These are phyloP conservation scores for Claviceps spartinae DNA, from an alignment of 2,329 filamentous ascomycete genomes.

Conservation along the genomic window DNA sequence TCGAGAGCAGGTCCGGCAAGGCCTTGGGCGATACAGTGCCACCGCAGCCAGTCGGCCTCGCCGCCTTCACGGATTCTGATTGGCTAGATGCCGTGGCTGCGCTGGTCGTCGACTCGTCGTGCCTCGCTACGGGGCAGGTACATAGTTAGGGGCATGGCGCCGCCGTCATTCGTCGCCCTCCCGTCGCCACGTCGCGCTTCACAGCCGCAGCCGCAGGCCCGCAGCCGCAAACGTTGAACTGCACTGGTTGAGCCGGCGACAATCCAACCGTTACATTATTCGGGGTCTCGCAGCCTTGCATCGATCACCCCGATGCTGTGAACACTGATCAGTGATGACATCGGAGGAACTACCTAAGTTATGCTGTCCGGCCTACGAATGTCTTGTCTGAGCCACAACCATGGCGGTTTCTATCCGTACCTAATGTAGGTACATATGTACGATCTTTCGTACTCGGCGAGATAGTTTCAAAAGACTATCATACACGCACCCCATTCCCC, in stretches of 20 bases:
- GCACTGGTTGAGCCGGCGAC: not conserved
- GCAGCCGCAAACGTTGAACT: not conserved
- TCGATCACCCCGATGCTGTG: not conserved
- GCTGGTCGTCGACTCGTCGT: conserved; percentile 3
- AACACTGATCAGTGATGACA: not conserved
- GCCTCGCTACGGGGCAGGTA: conserved; percentile 4
- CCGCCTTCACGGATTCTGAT: conserved; percentile 19
- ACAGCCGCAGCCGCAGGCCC: not conserved
- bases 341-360: too few relatives aligned
- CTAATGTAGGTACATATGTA: too few relatives aligned
- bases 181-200: not conserved
- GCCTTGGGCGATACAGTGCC: too few relatives aligned
- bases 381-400: not conserved
- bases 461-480: too few relatives aligned
- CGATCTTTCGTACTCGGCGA: too few relatives aligned
- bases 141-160: conserved; percentile 3
- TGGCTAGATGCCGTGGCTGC: conserved; percentile 21
- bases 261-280: not conserved
- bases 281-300: not conserved
- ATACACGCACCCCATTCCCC: too few relatives aligned
- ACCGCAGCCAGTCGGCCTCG: conserved; percentile 8
- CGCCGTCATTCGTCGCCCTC: not conserved
- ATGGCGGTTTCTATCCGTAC: too few relatives aligned
- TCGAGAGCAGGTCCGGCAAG: too few relatives aligned
- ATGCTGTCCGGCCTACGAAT: not conserved